Evolutionary conservation across 1,139 yeast genomes (phyloP).

Genomic region (Protomyces inundatus): DNA sequence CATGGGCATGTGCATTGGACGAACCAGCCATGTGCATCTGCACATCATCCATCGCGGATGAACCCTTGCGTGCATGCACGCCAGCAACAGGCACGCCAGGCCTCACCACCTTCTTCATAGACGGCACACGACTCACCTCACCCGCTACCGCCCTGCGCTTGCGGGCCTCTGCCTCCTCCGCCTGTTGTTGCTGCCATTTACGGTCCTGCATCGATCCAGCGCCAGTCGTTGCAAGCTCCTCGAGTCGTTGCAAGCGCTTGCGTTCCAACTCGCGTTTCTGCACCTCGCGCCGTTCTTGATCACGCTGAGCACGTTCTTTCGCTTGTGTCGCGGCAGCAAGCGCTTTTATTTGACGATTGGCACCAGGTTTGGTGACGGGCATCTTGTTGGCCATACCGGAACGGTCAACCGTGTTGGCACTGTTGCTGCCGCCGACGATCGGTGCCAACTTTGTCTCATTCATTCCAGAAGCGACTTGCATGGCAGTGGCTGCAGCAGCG

Average conservation of each 20-base stretch:
- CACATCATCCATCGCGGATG: too few species aligned
- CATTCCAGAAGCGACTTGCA: not conserved
- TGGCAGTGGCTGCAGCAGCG: not conserved
- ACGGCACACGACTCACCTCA: not conserved
- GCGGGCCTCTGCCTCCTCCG: slow-evolving; percentile 26
- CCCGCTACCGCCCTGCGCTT: not conserved
- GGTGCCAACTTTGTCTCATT: not conserved
- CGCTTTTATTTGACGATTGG: slow-evolving; percentile 22
- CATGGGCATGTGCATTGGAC: too few species aligned
- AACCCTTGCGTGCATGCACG: too few species aligned
- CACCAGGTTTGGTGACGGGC: not conserved
- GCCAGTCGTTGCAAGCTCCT: too few species aligned
- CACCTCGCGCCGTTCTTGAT: slow-evolving; percentile 25
- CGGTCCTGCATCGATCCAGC: slow-evolving; percentile 25
- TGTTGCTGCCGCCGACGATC: not conserved
- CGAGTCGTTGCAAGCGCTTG: slow-evolving; percentile 26
- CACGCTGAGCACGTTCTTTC: slow-evolving; percentile 28
- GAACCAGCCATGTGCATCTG: too few species aligned
- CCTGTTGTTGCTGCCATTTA: slow-evolving; percentile 16
- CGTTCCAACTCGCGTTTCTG: slow-evolving; percentile 30
- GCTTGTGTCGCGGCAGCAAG: slow-evolving; percentile 29
- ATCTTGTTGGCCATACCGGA: too few species aligned
- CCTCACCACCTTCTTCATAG: slow-evolving; percentile 16
- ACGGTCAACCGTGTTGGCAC: too few species aligned
- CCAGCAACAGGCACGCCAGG: slow-evolving; percentile 17